A percentile compares a stretch with the other conserved stretches of the same genome.
Evolutionary conservation across 768 basidiomycete species (phyloP).

Genomic region (Cantharellus anzutake): DNA sequence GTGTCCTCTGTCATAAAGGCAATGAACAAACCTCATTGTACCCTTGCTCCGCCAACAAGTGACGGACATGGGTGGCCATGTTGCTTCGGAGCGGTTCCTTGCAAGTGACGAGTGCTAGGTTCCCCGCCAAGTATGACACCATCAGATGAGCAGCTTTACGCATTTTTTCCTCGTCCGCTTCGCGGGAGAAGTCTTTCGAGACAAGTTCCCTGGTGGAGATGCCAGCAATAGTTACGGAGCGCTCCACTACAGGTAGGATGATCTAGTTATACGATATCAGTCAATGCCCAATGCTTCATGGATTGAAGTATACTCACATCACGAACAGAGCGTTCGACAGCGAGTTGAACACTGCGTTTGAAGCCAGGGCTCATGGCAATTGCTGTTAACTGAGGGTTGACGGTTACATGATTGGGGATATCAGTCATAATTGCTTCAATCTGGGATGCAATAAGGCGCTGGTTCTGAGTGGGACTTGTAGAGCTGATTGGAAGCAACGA

Average conservation of each 20-base stretch:
- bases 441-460: constrained; percentile 52
- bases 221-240: constrained; percentile 94
- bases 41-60: constrained; percentile 65
- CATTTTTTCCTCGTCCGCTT: constrained; percentile 76
- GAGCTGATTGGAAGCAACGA: neutral
- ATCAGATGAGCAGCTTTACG: constrained; percentile 85
- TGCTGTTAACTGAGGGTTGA: constrained; percentile 58
- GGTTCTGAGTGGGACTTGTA: constrained; percentile 36
- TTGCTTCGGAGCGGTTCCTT: constrained; percentile 92
- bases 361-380: constrained; percentile 63
- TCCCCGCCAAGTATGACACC: constrained; percentile 94
- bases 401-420: constrained; percentile 51
- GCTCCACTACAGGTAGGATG: constrained; percentile 90
- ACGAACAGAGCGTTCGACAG: constrained; percentile 84
- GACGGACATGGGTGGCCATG: constrained; percentile 74
- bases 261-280: constrained; percentile 30
- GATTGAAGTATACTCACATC: constrained; percentile 35
- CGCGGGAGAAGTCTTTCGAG: constrained; percentile 88
- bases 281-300: neutral
- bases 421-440: constrained; percentile 62
- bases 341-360: constrained; percentile 78
- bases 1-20: constrained; percentile 1
- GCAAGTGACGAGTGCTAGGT: constrained; percentile 90
- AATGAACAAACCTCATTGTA: constrained; percentile 50
- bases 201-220: constrained; percentile 94